These are phyloP conservation scores for Pisolithus tinctorius DNA, from an alignment of 768 basidiomycete species.

Conservation along the genomic window DNA sequence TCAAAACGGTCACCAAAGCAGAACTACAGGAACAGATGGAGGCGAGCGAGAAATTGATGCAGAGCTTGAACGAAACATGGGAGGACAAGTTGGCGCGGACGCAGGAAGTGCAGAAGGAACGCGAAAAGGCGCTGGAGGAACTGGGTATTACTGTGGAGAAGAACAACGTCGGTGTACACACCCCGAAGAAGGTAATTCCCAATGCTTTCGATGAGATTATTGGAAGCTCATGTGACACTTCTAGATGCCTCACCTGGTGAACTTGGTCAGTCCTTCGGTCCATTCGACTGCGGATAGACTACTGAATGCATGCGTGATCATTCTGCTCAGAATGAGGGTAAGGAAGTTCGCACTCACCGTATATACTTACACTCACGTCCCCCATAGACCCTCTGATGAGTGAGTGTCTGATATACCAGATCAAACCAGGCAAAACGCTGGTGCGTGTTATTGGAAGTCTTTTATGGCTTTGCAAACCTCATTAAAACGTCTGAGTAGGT, in stretches of 20 bases:
- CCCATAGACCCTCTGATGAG: constrained; percentile 87
- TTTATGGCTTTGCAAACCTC: constrained; percentile 1
- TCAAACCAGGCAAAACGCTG: constrained; percentile 78
- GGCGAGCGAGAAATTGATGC: constrained; percentile 91
- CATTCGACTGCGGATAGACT: not conserved
- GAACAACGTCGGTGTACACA: constrained; percentile 93
- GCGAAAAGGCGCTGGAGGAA: constrained; percentile 96
- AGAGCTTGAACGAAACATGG: constrained; percentile 92
- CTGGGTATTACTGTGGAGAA: constrained; percentile 97
- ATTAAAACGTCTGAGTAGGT: constrained; percentile 42
- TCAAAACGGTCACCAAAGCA: constrained; percentile 95
- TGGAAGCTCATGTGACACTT: constrained; percentile 7
- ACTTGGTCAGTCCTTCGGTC: constrained; percentile 56
- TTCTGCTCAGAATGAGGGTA: constrained; percentile 61
- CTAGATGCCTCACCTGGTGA: constrained; percentile 91
- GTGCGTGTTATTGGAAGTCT: constrained; percentile 32
- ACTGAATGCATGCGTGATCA: constrained; percentile 8
- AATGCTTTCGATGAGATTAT: constrained; percentile 4
- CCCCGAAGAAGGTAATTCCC: constrained; percentile 77
- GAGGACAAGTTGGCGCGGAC: constrained; percentile 90
- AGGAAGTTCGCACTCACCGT: constrained; percentile 10
- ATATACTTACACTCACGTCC: constrained; percentile 8
- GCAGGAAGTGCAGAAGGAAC: constrained; percentile 91
- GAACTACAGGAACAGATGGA: constrained; percentile 97
- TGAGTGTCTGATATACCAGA: constrained; percentile 89